Evolutionary conservation across 495 filamentous ascomycete genomes (phyloP), one percentile per base, ranked within the genome.

Genomic region (Ramalina intermedia): DNA sequence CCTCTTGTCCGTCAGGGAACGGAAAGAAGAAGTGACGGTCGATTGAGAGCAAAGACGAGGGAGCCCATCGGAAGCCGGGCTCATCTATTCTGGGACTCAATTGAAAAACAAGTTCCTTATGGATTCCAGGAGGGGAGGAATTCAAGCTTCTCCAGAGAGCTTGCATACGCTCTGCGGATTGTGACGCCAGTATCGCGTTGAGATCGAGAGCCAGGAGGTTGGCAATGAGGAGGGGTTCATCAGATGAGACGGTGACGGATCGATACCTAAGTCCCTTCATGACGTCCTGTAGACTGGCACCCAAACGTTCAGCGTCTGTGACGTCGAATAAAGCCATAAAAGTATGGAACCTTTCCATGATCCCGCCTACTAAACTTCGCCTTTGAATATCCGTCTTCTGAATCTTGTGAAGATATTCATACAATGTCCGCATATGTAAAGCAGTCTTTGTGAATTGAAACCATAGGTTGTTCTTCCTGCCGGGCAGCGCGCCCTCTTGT

Each of bases 161-260:
- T 12, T 43, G 33, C 50, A 52, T 52, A 40, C 50, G 50, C 33
- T 52, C 23, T 8, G 29, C n/a, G 37, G 50, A 21, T 41, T 46
- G 16, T n/a, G 43, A 52, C 23, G 21, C 41, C n/a, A 61, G 43
- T 36, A 63, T 57, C 4, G 35, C 6, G 1, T 46, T 17, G 6
- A 62, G 33, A 18, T 53, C 46, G 21, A 61, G 49, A 20, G 21
- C 46, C 38, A 66, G 41, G 17, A 66, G 55, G 11, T 59, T 62
- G 16, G 55, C 59, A 41, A 63, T 62, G 51, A 62, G 63, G 16
- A 66, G 51, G 2, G 63, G 40, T 46, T 65, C 63, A 50, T 65
- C 63, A 4, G 59, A 58, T 4, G 61, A 44, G 23, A 61, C 54
- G 43, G 56, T 61, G 13, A 66, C 61, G 36, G 49, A 46, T 36